A percentile compares a stretch with the other conserved stretches of the same genome.
phyloP scores from a whole-genome alignment of 768 basidiomycete species.

The Strobilomyces echinocephalus region DNA sequence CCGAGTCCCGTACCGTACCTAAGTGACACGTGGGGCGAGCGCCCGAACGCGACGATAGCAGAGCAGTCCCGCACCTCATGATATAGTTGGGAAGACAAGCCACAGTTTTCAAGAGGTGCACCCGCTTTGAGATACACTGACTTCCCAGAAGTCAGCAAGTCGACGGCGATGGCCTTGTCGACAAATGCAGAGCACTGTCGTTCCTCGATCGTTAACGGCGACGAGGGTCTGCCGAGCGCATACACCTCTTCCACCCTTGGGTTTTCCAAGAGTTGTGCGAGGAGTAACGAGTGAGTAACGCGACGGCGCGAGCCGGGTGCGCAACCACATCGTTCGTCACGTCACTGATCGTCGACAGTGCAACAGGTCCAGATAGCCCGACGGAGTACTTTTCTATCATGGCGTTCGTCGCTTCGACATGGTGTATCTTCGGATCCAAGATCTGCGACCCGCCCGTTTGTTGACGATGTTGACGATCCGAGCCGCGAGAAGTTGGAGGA shows the following conservation, averaged over 20 bases:
- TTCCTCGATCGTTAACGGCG: neutral
- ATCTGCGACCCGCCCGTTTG: neutral
- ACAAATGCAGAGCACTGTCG: neutral
- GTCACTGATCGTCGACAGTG: neutral
- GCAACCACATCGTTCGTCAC: neutral
- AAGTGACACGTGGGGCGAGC: too few species aligned
- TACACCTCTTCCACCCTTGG: neutral
- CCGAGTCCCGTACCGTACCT: too few species aligned
- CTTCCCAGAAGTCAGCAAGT: neutral
- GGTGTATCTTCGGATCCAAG: neutral
- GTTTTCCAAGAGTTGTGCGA: neutral
- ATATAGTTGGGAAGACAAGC: neutral
- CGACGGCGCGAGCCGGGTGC: neutral
- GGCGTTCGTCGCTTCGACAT: neutral
- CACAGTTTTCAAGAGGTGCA: neutral
- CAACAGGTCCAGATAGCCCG: neutral
- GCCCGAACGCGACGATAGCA: too few species aligned
- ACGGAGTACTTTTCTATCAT: constrained; percentile 22
- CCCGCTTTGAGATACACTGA: neutral
- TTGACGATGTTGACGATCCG: constrained; percentile 6
- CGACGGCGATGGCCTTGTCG: neutral
- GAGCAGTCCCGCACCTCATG: neutral
- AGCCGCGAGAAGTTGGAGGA: constrained; percentile 19
- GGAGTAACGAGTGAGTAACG: constrained; percentile 24
- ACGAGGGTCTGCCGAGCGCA: constrained; percentile 28